Evolutionary conservation across 2,329 filamentous ascomycete species (phyloP).

Genomic region (Coniochaeta hoffmannii): DNA sequence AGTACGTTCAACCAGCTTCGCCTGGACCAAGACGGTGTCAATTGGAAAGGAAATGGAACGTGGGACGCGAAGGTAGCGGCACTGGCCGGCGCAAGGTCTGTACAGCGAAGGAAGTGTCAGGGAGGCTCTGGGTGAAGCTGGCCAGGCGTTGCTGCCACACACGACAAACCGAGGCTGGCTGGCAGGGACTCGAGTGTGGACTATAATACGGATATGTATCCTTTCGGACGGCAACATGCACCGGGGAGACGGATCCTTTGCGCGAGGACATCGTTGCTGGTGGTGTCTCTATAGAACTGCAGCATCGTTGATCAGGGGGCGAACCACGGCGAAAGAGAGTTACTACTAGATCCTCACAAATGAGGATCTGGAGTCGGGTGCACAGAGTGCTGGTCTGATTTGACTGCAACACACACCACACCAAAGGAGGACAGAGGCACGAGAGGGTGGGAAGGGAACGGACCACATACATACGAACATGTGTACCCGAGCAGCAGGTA

Average conservation of each 20-base stretch:
- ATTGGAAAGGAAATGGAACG: background rate
- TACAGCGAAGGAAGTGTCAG: background rate
- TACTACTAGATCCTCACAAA: background rate
- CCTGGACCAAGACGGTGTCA: background rate
- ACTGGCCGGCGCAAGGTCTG: background rate
- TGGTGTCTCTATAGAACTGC: background rate
- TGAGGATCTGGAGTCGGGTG: background rate
- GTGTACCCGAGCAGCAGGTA: background rate
- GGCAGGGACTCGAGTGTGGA: background rate
- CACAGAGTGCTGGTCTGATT: background rate
- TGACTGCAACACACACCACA: background rate
- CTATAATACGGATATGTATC: background rate
- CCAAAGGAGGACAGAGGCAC: background rate
- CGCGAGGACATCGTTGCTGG: background rate
- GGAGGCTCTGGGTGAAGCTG: background rate
- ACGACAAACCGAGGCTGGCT: background rate
- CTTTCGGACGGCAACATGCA: background rate
- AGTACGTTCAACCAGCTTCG: background rate
- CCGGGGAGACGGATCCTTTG: background rate
- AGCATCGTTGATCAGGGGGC: background rate
- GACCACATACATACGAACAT: background rate
- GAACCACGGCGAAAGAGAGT: background rate
- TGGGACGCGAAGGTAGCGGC: background rate
- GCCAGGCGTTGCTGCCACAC: background rate
- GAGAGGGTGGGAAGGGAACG: background rate